Conservation (phyloP, 2,329 filamentous ascomycete genomes). For the Cladobotryum mycophilum region DNA sequence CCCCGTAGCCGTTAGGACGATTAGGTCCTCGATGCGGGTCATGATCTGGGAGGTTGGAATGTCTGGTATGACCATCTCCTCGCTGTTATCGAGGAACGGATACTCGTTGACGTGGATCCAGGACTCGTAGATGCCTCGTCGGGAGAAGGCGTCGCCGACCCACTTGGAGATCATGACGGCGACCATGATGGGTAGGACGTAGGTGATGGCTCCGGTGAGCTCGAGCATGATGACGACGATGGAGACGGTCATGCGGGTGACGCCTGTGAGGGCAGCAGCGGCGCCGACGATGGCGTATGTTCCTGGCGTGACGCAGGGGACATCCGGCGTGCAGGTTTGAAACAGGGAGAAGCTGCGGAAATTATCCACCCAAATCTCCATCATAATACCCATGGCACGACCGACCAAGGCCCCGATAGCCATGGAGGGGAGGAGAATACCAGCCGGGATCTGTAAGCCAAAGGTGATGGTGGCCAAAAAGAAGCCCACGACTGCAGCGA, state of each 20-base stretch:
- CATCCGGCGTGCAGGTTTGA: slow-evolving; percentile 72
- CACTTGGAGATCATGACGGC: slow-evolving; percentile 98
- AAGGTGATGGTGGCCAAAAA: slow-evolving; percentile 84
- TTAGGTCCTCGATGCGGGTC: slow-evolving; percentile 85
- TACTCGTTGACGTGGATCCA: slow-evolving; percentile 98
- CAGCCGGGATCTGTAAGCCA: slow-evolving; percentile 87
- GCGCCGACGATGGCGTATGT: slow-evolving; percentile 96
- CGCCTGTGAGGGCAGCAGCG: slow-evolving; percentile 86
- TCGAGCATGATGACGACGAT: slow-evolving; percentile 99
- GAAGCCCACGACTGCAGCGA: slow-evolving; percentile 79
- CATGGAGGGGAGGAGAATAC: slow-evolving; percentile 93
- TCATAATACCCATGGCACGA: slow-evolving; percentile 78
- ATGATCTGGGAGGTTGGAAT: slow-evolving; percentile 83
- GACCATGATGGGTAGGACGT: slow-evolving; percentile 98
- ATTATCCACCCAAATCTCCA: slow-evolving; percentile 80
- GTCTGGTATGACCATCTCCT: slow-evolving; percentile 77
- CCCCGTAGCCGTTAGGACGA: slow-evolving; percentile 77
- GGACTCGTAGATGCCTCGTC: slow-evolving; percentile 89
- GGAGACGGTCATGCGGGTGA: slow-evolving; percentile 93
- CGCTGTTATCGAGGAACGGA: slow-evolving; percentile 84
- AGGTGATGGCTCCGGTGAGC: slow-evolving; percentile 89
- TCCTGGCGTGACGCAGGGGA: slow-evolving; percentile 84
- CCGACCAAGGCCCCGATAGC: slow-evolving; percentile 89
- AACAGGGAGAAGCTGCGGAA: slow-evolving; percentile 76
- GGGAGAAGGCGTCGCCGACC: slow-evolving; percentile 93